phyloP scores from a whole-genome alignment of 768 basidiomycete genomes.

The Mrakia frigida region DNA sequence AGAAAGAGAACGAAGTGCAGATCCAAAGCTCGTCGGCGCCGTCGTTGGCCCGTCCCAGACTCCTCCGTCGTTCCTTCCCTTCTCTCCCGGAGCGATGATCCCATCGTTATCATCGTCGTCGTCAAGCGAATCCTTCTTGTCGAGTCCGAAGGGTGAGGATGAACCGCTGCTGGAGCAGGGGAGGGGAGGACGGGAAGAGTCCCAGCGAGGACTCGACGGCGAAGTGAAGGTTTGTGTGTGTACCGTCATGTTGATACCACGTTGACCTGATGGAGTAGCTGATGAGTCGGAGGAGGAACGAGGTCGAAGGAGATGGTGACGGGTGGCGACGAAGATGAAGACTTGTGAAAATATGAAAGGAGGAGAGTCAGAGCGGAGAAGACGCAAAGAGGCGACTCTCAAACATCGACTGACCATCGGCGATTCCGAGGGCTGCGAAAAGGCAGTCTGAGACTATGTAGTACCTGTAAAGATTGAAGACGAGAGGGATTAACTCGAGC shows the following conservation, averaged over 20 bases:
- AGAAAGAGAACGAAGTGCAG: background rate
- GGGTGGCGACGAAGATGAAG: slow-evolving; percentile 3
- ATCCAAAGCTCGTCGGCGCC: background rate
- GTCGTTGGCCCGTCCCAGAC: background rate
- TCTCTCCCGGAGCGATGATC: background rate
- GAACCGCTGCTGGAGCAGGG: too few relatives aligned
- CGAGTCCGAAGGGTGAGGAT: too few relatives aligned
- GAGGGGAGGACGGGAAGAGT: background rate
- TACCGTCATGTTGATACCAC: background rate
- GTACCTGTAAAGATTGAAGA: background rate
- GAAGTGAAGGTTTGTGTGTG: slow-evolving; percentile 10
- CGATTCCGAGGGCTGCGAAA: background rate
- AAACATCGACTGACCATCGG: background rate
- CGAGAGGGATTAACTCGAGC: too few relatives aligned
- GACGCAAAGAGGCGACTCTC: too few relatives aligned
- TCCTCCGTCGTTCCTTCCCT: background rate
- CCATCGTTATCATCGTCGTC: too few relatives aligned
- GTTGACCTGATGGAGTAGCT: background rate
- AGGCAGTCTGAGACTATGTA: background rate
- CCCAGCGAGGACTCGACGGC: background rate
- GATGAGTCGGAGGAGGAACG: background rate
- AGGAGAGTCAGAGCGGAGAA: background rate
- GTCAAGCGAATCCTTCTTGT: too few relatives aligned
- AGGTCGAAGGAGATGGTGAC: background rate
- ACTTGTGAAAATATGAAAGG: background rate